Evolutionary conservation across 345 rosid genomes (phyloP).

Genomic region (Eucalyptus albens): DNA sequence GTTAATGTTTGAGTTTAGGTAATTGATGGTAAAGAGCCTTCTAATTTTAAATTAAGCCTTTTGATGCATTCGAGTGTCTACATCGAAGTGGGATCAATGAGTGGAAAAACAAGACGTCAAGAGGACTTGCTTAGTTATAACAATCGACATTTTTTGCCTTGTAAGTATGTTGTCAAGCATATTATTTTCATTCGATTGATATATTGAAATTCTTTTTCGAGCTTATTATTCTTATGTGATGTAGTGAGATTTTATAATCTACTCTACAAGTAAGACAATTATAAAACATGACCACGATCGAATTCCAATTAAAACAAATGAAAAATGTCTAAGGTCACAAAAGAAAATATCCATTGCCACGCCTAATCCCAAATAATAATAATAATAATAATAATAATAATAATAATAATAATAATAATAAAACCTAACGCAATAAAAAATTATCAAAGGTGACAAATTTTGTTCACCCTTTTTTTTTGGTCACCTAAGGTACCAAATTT

Average conservation of each 20-base stretch:
- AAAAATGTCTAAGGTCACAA: not conserved
- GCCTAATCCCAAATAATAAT: not conserved
- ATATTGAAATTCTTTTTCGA: too few relatives aligned
- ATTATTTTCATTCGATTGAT: too few relatives aligned
- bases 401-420: too few relatives aligned
- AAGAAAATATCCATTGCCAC: not conserved
- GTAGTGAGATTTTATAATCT: not conserved
- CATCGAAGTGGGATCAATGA: not conserved
- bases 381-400: too few relatives aligned
- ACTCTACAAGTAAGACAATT: not conserved
- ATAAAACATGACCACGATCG: not conserved
- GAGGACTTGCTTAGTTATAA: not conserved
- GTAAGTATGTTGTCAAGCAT: not conserved
- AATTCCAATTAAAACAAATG: not conserved
- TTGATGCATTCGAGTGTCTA: not conserved
- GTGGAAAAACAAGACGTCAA: too few relatives aligned
- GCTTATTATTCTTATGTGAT: not conserved
- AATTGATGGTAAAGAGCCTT: not conserved
- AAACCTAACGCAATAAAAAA: not conserved
- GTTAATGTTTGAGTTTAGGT: not conserved
- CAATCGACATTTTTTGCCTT: not conserved
- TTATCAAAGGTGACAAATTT: not conserved
- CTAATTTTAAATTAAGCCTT: not conserved
- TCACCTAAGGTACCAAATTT: not conserved
- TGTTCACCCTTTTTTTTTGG: too few relatives aligned